Evolutionary conservation across 441 rosid species (phyloP), one percentile per base, ranked within the genome.

Genomic region (Gossypium schwendimanii): DNA sequence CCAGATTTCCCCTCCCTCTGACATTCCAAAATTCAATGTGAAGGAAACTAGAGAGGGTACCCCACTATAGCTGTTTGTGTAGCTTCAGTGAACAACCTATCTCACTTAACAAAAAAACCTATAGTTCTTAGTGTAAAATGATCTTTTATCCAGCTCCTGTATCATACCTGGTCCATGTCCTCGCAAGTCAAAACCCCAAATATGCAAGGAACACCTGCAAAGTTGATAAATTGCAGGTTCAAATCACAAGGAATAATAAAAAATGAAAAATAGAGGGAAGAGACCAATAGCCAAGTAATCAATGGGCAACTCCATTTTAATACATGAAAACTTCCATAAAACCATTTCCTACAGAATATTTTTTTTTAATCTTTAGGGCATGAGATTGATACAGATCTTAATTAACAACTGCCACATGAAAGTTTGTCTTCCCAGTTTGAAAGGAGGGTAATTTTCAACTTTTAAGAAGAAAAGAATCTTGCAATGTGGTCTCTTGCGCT

Each of bases 161-260:
- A 26, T 50, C 28, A 50, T 58, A 91, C 97, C 98, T 93, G 98
- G 24, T 91, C 98, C 97, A 91, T 91, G 88, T 93, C 73, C 52
- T 93, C 98, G 28, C 98, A 93, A 33, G 98, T 93, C 75, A 93
- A 79, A 75, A 93, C 96, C 72, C 96, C 94, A 81, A 93, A 93
- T 52, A 93, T 84, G 81, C 97, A 93, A 41, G 98, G 98, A 76
- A 93, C 93, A 2, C 96, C 97, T 93, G 79, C 81, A 81, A 47
- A 63, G 69, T 65, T 47, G 73, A 66, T 21, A 72, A 69, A 41
- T 44, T 36, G 44, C 26, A 53, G n/a, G 21, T 24, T 41, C 7
- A 71, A 14, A 59, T 41, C 41, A 23, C 57, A 33, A 14, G n/a
- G 53, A 26, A 68, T 68, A 18, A 53, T 31, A 26, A 11, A 55